phyloP scores from a whole-genome alignment of 805 yeast species.

The Candida saitoana region DNA sequence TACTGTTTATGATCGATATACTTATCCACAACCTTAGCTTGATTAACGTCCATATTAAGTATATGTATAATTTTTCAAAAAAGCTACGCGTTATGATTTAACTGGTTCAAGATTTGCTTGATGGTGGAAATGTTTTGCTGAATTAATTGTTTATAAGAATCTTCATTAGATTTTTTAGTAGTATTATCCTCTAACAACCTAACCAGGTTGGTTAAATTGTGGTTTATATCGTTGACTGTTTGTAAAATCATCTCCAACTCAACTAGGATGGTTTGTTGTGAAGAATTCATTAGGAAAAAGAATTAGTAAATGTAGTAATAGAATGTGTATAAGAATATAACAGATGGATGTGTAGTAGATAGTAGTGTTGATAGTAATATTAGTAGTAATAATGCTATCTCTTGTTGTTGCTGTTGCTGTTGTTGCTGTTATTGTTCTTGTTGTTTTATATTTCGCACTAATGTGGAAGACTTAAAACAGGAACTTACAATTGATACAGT shows the following conservation, averaged over 20 bases:
- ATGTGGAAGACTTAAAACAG: too few species aligned
- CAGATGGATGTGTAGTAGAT: too few species aligned
- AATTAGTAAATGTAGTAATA: too few species aligned
- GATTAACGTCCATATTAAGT: conserved; percentile 27
- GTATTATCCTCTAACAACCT: conserved; percentile 14
- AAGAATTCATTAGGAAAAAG: neutral
- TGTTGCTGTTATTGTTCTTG: too few species aligned
- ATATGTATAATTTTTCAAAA: neutral
- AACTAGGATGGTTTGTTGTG: conserved; percentile 23
- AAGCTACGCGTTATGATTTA: conserved; percentile 3
- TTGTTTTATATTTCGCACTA: too few species aligned
- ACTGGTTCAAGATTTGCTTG: conserved; percentile 12
- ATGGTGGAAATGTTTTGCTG: conserved; percentile 15
- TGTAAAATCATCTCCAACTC: conserved; percentile 32
- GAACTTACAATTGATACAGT: too few species aligned
- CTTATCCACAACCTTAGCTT: conserved; percentile 34
- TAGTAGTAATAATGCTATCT: too few species aligned
- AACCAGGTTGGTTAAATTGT: conserved; percentile 22
- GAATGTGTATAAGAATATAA: too few species aligned
- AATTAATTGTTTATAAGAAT: conserved; percentile 15
- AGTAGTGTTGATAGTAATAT: too few species aligned
- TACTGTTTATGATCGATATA: conserved; percentile 40
- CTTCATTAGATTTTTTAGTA: neutral
- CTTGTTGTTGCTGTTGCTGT: too few species aligned
- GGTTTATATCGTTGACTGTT: conserved; percentile 29